phyloP scores from a whole-genome alignment of 2,329 filamentous ascomycete species.

The Ophiostoma himal-ulmi region DNA sequence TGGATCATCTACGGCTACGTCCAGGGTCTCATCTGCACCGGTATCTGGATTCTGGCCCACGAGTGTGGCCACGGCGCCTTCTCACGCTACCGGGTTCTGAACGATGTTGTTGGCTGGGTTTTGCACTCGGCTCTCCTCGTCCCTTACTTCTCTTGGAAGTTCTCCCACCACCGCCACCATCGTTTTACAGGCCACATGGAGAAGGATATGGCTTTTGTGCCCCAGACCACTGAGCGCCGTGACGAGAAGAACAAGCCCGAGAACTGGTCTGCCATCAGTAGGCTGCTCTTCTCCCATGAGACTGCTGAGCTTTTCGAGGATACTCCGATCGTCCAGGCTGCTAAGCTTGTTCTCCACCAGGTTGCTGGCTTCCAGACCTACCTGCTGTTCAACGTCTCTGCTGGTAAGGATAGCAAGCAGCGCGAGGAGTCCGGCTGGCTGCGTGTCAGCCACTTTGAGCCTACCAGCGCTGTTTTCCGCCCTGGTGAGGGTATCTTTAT shows the following conservation, averaged over 20 bases:
- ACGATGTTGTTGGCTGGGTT: conserved; percentile 87
- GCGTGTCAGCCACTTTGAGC: conserved; percentile 88
- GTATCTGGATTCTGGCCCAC: conserved; percentile 92
- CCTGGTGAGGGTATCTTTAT: conserved; percentile 85
- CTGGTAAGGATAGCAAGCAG: conserved; percentile 85
- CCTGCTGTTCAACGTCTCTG: conserved; percentile 83
- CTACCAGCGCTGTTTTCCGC: conserved; percentile 83
- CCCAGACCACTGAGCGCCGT: conserved; percentile 56
- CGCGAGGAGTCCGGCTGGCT: conserved; percentile 69
- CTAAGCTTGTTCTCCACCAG: conserved; percentile 65
- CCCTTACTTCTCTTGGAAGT: conserved; percentile 99
- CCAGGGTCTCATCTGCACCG: conserved; percentile 89
- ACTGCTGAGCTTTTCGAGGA: conserved; percentile 59
- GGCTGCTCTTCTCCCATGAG: not conserved
- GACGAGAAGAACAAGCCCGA: conserved; percentile 11
- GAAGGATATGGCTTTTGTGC: conserved; percentile 97
- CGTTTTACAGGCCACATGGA: conserved; percentile 96
- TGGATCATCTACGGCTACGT: conserved; percentile 66
- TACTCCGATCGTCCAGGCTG: conserved; percentile 51
- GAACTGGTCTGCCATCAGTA: conserved; percentile 2
- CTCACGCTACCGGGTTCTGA: conserved; percentile 81
- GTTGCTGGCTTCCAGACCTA: conserved; percentile 90
- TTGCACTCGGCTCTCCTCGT: conserved; percentile 79
- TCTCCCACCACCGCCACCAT: conserved; percentile 98
- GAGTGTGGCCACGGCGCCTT: conserved; percentile 97